A percentile compares a stretch with the other conserved stretches of the same genome.
Evolutionary conservation across 2,329 filamentous ascomycete genomes (phyloP).

Genomic region (Calonectria pseudoturangicola): DNA sequence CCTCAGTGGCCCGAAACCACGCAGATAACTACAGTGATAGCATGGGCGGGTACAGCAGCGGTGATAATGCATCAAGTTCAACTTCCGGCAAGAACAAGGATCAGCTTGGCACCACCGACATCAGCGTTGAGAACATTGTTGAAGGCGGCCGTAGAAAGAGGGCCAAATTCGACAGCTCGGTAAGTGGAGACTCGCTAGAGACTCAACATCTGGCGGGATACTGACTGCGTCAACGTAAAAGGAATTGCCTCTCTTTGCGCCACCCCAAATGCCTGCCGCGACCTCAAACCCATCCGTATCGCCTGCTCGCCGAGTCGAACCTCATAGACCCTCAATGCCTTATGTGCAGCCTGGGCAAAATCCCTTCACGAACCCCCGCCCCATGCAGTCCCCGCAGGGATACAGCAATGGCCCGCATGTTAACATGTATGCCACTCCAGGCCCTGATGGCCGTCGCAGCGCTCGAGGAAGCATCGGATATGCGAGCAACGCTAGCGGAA

Average conservation of each 20-base stretch:
- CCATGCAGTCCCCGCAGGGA: conserved; percentile 89
- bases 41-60: conserved; percentile 88
- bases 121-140: conserved; percentile 98
- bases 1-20: conserved; percentile 64
- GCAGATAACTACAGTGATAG: conserved; percentile 80
- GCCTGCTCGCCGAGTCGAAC: conserved; percentile 86
- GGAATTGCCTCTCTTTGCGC: conserved; percentile 97
- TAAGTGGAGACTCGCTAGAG: conserved; percentile 72
- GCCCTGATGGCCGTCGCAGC: conserved; percentile 77
- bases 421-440: conserved; percentile 78
- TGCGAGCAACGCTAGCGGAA: conserved; percentile 64
- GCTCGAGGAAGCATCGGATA: conserved; percentile 76
- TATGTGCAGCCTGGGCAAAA: conserved; percentile 86
- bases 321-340: conserved; percentile 83
- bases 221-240: conserved; percentile 66
- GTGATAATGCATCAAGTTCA: conserved; percentile 86
- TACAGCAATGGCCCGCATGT: conserved; percentile 74
- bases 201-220: conserved; percentile 41
- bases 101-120: conserved; percentile 94
- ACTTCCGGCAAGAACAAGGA: conserved; percentile 85
- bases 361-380: conserved; percentile 84
- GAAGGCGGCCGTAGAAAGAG: conserved; percentile 96
- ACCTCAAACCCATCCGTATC: conserved; percentile 99
- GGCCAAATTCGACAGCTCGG: conserved; percentile 96
- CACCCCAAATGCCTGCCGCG: conserved; percentile 92